Conservation (phyloP, 2,329 filamentous ascomycete genomes). For the Xylariaceae sp. region DNA sequence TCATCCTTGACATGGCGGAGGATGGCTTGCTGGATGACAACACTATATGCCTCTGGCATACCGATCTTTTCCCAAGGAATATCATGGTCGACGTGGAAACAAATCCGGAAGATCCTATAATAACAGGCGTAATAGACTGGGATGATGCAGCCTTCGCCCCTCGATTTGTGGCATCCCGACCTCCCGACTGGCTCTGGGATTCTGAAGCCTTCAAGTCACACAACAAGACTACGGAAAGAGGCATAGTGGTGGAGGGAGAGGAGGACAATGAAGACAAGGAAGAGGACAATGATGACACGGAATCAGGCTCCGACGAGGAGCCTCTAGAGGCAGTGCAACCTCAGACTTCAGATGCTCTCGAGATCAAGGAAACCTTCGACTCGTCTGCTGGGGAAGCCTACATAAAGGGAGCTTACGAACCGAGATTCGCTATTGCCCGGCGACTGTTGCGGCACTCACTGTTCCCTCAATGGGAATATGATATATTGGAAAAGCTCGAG, state of each 20-base stretch:
- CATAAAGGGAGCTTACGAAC: background rate
- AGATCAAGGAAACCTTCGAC: constrained; percentile 1
- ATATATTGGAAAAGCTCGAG: background rate
- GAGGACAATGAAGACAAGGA: background rate
- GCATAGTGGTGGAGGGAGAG: no score
- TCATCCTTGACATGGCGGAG: background rate
- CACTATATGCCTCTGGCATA: background rate
- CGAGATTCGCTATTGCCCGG: background rate
- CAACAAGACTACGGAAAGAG: no score
- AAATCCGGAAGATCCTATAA: background rate
- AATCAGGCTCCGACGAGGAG: background rate
- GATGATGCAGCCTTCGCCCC: background rate
- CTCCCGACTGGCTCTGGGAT: background rate
- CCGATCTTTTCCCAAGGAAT: background rate
- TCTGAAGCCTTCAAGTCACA: background rate
- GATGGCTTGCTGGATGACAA: background rate
- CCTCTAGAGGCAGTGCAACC: background rate
- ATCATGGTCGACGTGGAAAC: constrained; percentile 1
- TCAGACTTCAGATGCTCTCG: background rate
- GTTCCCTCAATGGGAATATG: background rate
- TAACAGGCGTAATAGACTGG: background rate
- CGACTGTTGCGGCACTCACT: background rate
- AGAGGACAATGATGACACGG: background rate
- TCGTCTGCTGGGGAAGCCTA: background rate
- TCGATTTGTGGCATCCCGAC: background rate